Evolutionary conservation across 352 stramenopile species (phyloP).

Genomic region (Pythium dissotocum): DNA sequence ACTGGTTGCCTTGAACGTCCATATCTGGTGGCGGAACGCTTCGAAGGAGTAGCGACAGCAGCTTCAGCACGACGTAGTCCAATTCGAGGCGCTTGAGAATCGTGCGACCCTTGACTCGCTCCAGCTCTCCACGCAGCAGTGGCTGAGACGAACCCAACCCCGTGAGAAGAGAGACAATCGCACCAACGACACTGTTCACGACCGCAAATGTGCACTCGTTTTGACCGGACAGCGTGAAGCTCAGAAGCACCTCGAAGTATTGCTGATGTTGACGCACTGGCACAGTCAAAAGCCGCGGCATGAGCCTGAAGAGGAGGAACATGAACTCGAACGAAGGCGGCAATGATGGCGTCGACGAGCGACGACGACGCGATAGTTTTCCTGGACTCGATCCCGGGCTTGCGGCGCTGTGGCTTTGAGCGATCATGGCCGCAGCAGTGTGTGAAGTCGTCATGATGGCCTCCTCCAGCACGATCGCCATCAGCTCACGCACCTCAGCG

Average conservation of each 20-base stretch:
- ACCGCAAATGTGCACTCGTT: conserved; percentile 84
- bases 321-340: conserved; percentile 84
- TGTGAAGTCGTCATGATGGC: conserved; percentile 56
- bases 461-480: conserved; percentile 64
- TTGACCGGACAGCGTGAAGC: conserved; percentile 77
- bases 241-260: conserved; percentile 75
- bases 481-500: conserved; percentile 67
- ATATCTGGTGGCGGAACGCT: conserved; percentile 71
- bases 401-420: conserved; percentile 1
- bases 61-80: conserved; percentile 65
- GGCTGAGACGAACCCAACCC: conserved; percentile 58
- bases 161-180: conserved; percentile 68
- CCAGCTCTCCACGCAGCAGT: conserved; percentile 63
- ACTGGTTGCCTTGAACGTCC: conserved; percentile 40
- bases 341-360: conserved; percentile 31
- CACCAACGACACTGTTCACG: conserved; percentile 80
- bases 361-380: conserved; percentile 17
- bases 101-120: conserved; percentile 65
- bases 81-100: conserved; percentile 83
- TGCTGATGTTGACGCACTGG: conserved; percentile 67
- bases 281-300: conserved; percentile 71
- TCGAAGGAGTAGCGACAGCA: conserved; percentile 73
- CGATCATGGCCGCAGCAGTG: conserved; percentile 13
- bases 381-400: conserved; percentile 1
- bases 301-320: conserved; percentile 75